Percentiles rank a stretch among this genome's conserved stretches.
Conservation (phyloP, 2,329 filamentous ascomycete genomes). For the Colletotrichum graminicola region DNA sequence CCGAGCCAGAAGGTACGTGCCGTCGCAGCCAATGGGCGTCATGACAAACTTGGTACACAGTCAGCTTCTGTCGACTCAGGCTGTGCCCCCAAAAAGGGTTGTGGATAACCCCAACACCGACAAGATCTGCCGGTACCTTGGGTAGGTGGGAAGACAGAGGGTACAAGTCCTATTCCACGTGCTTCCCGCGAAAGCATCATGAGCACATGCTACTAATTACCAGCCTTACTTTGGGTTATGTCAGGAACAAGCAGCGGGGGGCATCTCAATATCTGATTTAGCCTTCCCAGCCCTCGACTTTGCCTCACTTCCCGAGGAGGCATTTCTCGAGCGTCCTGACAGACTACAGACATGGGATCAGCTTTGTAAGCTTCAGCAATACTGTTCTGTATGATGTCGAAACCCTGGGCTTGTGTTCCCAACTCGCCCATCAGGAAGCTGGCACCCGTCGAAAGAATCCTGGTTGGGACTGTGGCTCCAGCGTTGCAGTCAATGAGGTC, state of each 20-base stretch:
- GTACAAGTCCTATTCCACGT: not conserved
- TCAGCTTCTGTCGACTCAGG: too few relatives aligned
- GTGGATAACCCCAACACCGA: conserved; percentile 12
- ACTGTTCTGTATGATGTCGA: not conserved
- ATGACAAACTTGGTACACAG: too few relatives aligned
- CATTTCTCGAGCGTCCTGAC: not conserved
- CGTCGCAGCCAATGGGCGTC: too few relatives aligned
- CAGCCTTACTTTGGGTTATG: conserved; percentile 2
- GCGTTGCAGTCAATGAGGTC: conserved; percentile 1
- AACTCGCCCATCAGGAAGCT: not conserved
- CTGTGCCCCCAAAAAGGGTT: not conserved
- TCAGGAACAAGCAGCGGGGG: not conserved
- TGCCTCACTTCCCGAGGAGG: not conserved
- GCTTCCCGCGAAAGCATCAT: not conserved
- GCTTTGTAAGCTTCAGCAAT: conserved; percentile 1
- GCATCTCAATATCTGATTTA: conserved; percentile 1
- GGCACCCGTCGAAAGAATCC: not conserved
- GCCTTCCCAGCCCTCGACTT: not conserved
- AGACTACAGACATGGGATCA: not conserved
- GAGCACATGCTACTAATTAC: not conserved
- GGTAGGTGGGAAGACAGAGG: not conserved
- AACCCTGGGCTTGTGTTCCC: not conserved
- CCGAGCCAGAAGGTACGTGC: too few relatives aligned
- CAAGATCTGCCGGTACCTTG: not conserved
- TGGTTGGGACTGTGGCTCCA: not conserved